phyloP scores from a whole-genome alignment of 2,329 filamentous ascomycete genomes.

The Capronia coronata region DNA sequence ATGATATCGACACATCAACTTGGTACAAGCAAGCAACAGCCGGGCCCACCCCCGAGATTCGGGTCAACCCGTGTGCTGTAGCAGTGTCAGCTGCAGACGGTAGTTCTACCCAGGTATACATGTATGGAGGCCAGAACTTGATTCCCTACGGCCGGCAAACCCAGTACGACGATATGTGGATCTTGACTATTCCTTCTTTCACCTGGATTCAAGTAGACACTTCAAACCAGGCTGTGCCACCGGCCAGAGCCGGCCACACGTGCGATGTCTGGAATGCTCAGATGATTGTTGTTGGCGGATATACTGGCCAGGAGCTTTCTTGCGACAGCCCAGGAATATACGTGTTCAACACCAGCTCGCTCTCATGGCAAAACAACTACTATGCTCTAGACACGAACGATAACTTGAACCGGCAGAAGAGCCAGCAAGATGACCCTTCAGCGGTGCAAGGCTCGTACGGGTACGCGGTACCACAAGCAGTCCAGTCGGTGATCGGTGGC shows the following conservation, averaged over 20 bases:
- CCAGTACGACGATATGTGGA: conserved; percentile 69
- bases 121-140: conserved; percentile 71
- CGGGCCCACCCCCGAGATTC: conserved; percentile 53
- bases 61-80: conserved; percentile 63
- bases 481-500: conserved; percentile 63
- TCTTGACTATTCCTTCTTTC: conserved; percentile 71
- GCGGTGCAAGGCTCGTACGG: conserved; percentile 55
- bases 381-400: conserved; percentile 51
- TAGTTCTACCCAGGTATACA: conserved; percentile 68
- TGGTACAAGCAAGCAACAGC: conserved; percentile 71
- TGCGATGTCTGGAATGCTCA: conserved; percentile 75
- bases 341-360: conserved; percentile 67
- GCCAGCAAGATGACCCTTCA: conserved; percentile 48
- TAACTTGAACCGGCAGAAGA: conserved; percentile 45
- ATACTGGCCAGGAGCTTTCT: conserved; percentile 52
- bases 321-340: conserved; percentile 67
- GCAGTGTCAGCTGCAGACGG: conserved; percentile 67
- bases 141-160: conserved; percentile 53
- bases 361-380: conserved; percentile 65
- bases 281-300: conserved; percentile 72
- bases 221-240: conserved; percentile 42
- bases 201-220: conserved; percentile 66
- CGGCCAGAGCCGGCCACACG: conserved; percentile 63
- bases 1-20: conserved; percentile 61
- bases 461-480: conserved; percentile 62